Conservation (phyloP, 345 rosid species). For the Eucalyptus regnans region DNA sequence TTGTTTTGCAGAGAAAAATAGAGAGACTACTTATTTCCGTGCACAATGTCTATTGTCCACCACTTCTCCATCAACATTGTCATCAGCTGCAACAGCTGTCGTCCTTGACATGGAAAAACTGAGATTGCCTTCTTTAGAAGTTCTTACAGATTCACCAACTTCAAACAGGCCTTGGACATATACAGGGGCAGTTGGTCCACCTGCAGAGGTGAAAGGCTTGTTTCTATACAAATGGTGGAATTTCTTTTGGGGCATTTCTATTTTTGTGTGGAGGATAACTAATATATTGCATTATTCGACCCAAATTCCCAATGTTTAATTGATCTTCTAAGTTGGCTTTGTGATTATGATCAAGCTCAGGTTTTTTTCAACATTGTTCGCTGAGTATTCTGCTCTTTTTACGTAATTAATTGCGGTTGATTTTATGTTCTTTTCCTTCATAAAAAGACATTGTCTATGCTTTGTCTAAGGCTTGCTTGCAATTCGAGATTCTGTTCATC, state of each 20-base stretch:
- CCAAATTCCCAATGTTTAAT: background rate
- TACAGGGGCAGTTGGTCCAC: constrained; percentile 31
- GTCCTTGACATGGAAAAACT: constrained; percentile 68
- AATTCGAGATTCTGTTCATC: background rate
- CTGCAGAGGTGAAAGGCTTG: constrained; percentile 41
- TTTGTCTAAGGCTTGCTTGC: background rate
- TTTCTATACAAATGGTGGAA: background rate
- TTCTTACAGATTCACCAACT: constrained; percentile 31
- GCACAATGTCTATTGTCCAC: constrained; percentile 67
- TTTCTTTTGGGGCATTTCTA: background rate
- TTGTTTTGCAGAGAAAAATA: constrained; percentile 44
- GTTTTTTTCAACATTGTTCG: background rate
- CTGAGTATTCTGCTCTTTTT: background rate
- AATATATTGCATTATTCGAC: background rate
- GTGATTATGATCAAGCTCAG: background rate
- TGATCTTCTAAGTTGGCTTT: background rate
- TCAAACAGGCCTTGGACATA: constrained; percentile 55
- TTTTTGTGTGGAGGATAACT: background rate
- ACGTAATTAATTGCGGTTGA: background rate
- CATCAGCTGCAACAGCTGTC: constrained; percentile 24
- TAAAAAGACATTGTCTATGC: background rate
- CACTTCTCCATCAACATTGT: constrained; percentile 22
- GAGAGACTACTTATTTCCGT: constrained; percentile 32
- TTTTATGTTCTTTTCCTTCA: background rate
- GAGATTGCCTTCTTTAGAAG: constrained; percentile 61